Conservation (phyloP, 1,284 basidiomycete species). For the Acaromyces ingoldii region DNA sequence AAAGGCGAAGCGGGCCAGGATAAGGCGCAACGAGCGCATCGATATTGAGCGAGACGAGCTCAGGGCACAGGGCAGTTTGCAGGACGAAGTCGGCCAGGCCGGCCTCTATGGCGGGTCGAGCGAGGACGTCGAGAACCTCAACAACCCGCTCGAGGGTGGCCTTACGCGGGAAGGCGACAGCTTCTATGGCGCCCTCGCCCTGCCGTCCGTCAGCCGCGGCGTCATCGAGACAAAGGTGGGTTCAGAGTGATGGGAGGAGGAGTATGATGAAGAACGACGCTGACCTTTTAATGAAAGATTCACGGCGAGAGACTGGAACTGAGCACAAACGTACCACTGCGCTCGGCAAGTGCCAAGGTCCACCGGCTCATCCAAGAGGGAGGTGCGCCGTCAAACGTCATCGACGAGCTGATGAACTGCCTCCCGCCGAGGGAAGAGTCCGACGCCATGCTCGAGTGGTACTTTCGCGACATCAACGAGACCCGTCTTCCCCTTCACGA, state of each 20-base stretch:
- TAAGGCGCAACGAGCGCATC: background rate
- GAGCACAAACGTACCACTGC: constrained; percentile 37
- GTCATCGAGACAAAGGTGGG: constrained; percentile 34
- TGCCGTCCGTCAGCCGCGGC: constrained; percentile 41
- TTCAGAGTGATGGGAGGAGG: background rate
- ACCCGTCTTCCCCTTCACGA: constrained; percentile 91
- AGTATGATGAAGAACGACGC: background rate
- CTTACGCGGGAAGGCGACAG: constrained; percentile 40
- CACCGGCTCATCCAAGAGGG: constrained; percentile 43
- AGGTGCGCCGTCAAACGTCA: constrained; percentile 36
- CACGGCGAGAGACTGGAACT: constrained; percentile 45
- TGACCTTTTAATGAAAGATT: constrained; percentile 16
- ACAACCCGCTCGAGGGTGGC: constrained; percentile 38
- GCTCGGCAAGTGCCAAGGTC: constrained; percentile 41
- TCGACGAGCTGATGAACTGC: constrained; percentile 36
- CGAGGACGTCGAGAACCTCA: background rate
- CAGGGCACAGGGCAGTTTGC: background rate
- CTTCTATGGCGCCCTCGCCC: constrained; percentile 44
- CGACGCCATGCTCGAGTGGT: constrained; percentile 39
- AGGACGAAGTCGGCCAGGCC: constrained; percentile 5
- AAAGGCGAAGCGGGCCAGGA: background rate
- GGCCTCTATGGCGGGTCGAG: background rate
- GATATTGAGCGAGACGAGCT: constrained; percentile 44
- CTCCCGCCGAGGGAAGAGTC: constrained; percentile 32
- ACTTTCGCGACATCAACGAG: constrained; percentile 64